These are phyloP conservation scores for Ailanthus altissimus DNA, from an alignment of 345 rosid genomes.

Conservation along the genomic window DNA sequence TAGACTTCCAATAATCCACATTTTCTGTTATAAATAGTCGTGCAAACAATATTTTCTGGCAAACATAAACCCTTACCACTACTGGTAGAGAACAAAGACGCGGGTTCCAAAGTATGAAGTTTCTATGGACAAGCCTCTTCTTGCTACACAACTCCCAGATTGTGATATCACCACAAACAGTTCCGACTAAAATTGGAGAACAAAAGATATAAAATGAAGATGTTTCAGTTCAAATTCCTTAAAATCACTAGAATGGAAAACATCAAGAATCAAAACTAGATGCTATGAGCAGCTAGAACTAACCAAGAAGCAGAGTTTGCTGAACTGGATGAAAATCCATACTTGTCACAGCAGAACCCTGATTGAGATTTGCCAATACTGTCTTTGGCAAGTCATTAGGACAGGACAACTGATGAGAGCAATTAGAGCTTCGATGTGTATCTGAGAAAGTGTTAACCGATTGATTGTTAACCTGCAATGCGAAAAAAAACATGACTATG, in stretches of 20 bases:
- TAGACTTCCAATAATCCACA: neutral
- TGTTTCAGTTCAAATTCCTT: neutral
- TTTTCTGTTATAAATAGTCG: neutral
- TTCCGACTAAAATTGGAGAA: slow-evolving; percentile 29
- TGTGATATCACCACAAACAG: slow-evolving; percentile 33
- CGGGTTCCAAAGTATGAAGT: slow-evolving; percentile 36
- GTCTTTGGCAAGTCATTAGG: slow-evolving; percentile 39
- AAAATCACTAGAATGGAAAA: neutral
- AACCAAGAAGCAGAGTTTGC: slow-evolving; percentile 41
- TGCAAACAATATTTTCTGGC: neutral
- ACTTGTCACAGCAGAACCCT: slow-evolving; percentile 39
- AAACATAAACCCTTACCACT: slow-evolving; percentile 23
- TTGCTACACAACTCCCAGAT: slow-evolving; percentile 36
- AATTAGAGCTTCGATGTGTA: slow-evolving; percentile 47
- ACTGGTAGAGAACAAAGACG: slow-evolving; percentile 24
- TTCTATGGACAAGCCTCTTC: slow-evolving; percentile 26
- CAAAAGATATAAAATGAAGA: neutral
- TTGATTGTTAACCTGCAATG: slow-evolving; percentile 43
- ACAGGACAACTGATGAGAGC: slow-evolving; percentile 23
- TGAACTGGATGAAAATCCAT: slow-evolving; percentile 45
- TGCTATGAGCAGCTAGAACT: too few species aligned
- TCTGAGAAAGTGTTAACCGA: slow-evolving; percentile 51
- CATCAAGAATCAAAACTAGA: neutral
- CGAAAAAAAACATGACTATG: neutral
- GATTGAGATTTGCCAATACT: slow-evolving; percentile 22